phyloP scores from a whole-genome alignment of 1,284 basidiomycete species.

The Apiotrichum laibachii region DNA sequence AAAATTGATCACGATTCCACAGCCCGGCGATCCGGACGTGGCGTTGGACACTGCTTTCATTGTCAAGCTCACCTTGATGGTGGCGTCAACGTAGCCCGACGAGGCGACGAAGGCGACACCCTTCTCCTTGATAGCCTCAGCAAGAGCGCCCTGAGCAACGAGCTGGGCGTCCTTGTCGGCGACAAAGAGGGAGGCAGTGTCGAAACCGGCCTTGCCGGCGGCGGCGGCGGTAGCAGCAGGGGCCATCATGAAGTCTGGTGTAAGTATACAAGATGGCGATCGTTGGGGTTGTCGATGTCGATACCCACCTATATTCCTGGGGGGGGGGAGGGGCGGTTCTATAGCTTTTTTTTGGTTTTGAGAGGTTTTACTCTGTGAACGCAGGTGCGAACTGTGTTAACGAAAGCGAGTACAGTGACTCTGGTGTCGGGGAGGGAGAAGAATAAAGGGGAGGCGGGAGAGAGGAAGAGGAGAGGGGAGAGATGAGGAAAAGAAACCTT shows the following conservation, averaged over 20 bases:
- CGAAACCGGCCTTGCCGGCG: constrained; percentile 47
- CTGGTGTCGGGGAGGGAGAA: constrained; percentile 5
- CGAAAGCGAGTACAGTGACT: constrained; percentile 5
- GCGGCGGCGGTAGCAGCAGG: constrained; percentile 46
- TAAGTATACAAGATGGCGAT: not conserved
- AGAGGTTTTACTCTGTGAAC: not conserved
- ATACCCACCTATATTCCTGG: constrained; percentile 6
- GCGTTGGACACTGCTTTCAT: not conserved
- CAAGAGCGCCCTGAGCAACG: constrained; percentile 67
- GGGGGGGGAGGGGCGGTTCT: constrained; percentile 4
- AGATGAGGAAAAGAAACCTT: constrained; percentile 2
- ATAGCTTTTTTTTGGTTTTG: constrained; percentile 4
- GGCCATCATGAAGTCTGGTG: constrained; percentile 38
- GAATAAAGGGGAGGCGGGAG: not conserved
- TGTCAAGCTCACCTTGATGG: constrained; percentile 60
- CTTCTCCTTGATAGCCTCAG: constrained; percentile 73
- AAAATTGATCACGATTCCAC: not conserved
- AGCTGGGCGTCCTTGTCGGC: constrained; percentile 59
- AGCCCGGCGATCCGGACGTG: not conserved
- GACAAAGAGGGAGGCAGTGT: constrained; percentile 50
- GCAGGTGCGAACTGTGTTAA: not conserved
- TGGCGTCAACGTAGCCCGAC: constrained; percentile 73
- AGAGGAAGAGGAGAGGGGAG: not conserved
- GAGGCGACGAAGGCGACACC: constrained; percentile 77
- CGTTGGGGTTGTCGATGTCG: not conserved